Percentiles rank a stretch among this genome's conserved stretches.
phyloP scores from a whole-genome alignment of 768 basidiomycete genomes.

The Pulveroboletus ravenelii region DNA sequence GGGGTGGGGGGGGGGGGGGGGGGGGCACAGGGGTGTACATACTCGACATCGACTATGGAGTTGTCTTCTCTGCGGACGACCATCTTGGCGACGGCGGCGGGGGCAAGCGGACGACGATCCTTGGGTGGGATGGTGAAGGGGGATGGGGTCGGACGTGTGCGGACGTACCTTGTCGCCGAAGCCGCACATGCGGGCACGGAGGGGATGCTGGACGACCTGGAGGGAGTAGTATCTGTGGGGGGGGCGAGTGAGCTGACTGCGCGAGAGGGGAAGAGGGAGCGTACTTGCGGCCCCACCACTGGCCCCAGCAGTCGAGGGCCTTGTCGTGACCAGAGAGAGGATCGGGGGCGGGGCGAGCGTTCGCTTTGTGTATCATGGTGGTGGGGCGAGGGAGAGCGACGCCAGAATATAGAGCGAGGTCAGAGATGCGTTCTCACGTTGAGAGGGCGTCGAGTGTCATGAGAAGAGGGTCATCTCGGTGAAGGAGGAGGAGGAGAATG shows the following conservation, averaged over 20 bases:
- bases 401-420: too few species aligned
- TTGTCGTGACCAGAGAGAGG: too few species aligned
- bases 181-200: conserved; percentile 92
- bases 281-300: conserved; percentile 62
- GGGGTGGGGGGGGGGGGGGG: conserved; percentile 1
- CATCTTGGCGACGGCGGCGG: conserved; percentile 86
- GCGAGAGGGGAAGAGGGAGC: background rate
- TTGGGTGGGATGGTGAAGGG: conserved; percentile 33
- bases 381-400: background rate
- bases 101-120: conserved; percentile 91
- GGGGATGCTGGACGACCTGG: conserved; percentile 82
- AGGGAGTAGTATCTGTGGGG: conserved; percentile 70
- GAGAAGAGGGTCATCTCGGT: background rate
- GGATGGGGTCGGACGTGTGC: conserved; percentile 8
- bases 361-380: conserved; percentile 62
- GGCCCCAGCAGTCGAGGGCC: conserved; percentile 61
- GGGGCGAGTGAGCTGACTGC: conserved; percentile 3
- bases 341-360: conserved; percentile 13
- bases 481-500: background rate
- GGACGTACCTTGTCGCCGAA: conserved; percentile 86
- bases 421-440: conserved; percentile 30
- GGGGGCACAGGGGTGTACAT: conserved; percentile 28
- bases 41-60: conserved; percentile 72
- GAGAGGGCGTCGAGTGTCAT: background rate
- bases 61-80: conserved; percentile 65